phyloP scores from a whole-genome alignment of 176 grass and related monocot species.

The Tuctoria greenei region DNA sequence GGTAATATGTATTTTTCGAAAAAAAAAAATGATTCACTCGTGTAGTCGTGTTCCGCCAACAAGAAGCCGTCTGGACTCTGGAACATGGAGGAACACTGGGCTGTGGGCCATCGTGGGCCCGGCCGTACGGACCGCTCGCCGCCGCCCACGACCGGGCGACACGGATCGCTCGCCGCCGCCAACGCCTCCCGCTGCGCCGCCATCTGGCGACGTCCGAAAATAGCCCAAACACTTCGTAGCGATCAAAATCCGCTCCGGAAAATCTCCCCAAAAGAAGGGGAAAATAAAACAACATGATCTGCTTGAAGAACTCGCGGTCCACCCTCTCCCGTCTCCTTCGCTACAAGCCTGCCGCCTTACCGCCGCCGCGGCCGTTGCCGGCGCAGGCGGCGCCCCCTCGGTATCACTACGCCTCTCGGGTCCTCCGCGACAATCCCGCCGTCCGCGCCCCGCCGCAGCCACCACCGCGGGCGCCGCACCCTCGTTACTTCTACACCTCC shows the following conservation, averaged over 20 bases:
- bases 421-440: constrained; percentile 31
- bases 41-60: too few species aligned
- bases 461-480: background rate
- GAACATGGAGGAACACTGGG: background rate
- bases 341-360: constrained; percentile 7
- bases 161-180: background rate
- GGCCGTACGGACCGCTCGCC: background rate
- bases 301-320: constrained; percentile 46
- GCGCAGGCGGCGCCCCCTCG: background rate
- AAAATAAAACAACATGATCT: constrained; percentile 35
- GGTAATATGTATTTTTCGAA: too few species aligned
- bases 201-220: constrained; percentile 17
- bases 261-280: constrained; percentile 8
- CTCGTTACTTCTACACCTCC: constrained; percentile 43
- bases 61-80: background rate
- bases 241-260: constrained; percentile 29
- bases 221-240: background rate
- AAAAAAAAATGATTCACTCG: too few species aligned
- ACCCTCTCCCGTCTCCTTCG: constrained; percentile 40
- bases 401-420: constrained; percentile 38
- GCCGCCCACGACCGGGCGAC: background rate
- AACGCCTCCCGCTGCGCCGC: background rate
- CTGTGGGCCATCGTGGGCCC: background rate
- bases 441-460: background rate
- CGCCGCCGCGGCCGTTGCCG: background rate